phyloP scores from a whole-genome alignment of 208 protist genomes.

The Vickermania ingenoplastis region DNA sequence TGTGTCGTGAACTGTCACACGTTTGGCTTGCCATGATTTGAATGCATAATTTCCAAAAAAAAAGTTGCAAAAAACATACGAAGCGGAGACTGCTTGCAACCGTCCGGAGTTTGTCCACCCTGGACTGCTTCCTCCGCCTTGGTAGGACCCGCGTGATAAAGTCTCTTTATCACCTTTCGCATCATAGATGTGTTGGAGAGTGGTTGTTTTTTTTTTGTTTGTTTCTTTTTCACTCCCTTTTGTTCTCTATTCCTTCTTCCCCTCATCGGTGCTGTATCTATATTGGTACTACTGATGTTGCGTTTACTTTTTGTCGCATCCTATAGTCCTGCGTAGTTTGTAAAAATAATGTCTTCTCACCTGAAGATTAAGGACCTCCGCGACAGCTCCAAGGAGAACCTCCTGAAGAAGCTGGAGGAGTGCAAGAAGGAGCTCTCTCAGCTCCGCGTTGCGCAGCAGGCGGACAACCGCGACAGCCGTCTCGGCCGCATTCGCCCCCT shows the following conservation, averaged over 20 bases:
- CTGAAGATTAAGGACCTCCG: slow-evolving; percentile 88
- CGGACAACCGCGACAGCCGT: slow-evolving; percentile 82
- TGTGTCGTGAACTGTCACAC: slow-evolving; percentile 3
- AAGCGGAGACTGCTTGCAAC: background rate
- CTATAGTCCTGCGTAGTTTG: background rate
- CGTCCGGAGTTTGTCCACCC: background rate
- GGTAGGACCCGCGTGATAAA: too few species aligned
- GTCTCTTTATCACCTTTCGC: too few species aligned
- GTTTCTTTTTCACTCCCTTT: background rate
- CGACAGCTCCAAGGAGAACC: slow-evolving; percentile 93
- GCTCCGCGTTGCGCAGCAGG: slow-evolving; percentile 94
- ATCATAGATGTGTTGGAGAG: too few species aligned
- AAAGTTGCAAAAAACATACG: background rate
- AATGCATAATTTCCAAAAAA: slow-evolving; percentile 1
- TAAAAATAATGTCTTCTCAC: slow-evolving; percentile 77
- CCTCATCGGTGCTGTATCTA: background rate
- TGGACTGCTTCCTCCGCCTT: too few species aligned
- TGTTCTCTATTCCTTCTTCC: background rate
- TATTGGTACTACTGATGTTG: background rate
- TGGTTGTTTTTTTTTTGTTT: too few species aligned
- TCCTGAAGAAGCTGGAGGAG: slow-evolving; percentile 94
- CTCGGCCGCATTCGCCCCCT: slow-evolving; percentile 94
- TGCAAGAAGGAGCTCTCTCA: slow-evolving; percentile 97
- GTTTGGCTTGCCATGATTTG: too few species aligned
- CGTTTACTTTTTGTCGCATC: background rate